These are phyloP conservation scores for Moesziomyces sp. DNA, from an alignment of 1,284 basidiomycete species.

Conservation along the genomic window DNA sequence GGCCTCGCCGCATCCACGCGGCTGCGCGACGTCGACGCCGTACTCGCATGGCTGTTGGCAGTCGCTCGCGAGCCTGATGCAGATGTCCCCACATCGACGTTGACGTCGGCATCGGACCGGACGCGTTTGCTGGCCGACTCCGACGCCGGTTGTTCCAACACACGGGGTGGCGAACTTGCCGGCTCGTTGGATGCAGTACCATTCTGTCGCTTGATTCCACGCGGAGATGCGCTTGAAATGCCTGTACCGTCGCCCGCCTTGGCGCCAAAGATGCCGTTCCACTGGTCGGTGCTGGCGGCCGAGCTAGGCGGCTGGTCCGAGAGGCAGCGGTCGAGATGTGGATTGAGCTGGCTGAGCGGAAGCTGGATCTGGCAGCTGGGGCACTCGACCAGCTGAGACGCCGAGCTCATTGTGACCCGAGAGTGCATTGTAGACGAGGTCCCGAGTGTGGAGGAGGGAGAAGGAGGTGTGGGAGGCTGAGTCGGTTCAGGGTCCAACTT, in stretches of 20 bases:
- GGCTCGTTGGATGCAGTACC: background rate
- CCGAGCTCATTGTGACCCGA: constrained; percentile 22
- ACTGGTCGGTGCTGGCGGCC: constrained; percentile 18
- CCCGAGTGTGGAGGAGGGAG: too few relatives aligned
- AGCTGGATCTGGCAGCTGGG: constrained; percentile 51
- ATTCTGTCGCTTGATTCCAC: background rate
- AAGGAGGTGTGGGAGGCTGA: too few relatives aligned
- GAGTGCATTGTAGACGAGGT: background rate
- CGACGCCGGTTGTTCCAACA: background rate
- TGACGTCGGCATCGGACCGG: background rate
- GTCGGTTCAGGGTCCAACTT: too few relatives aligned
- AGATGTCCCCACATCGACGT: background rate
- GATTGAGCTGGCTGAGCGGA: constrained; percentile 55
- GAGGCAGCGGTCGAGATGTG: constrained; percentile 60
- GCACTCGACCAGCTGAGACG: constrained; percentile 49
- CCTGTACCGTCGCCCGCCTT: background rate
- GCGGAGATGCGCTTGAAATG: background rate
- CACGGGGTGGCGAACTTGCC: background rate
- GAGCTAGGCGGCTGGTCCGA: constrained; percentile 10
- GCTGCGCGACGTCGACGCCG: constrained; percentile 22
- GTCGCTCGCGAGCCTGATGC: background rate
- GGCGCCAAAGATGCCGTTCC: constrained; percentile 17
- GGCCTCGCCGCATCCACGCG: constrained; percentile 52
- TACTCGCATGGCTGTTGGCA: background rate
- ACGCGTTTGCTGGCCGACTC: constrained; percentile 7